Evolutionary conservation across 352 stramenopile genomes (phyloP), one percentile per base, ranked within the genome.

Genomic region (Salisapilia sapeloensis): DNA sequence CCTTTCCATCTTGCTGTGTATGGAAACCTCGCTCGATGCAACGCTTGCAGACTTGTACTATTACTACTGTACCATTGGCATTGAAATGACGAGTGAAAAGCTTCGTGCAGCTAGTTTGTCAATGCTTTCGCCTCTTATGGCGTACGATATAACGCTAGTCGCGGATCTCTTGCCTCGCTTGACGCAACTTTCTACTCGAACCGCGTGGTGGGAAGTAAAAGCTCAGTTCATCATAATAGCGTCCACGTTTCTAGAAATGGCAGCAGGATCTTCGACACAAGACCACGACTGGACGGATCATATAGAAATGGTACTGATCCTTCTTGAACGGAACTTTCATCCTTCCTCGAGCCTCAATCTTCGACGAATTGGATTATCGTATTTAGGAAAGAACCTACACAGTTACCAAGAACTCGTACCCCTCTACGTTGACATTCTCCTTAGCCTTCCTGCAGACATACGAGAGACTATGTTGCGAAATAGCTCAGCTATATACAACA

Each of bases 121-220:
- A 10, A 92, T 92, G 74, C 47, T 92, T 23, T 46, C 60, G 23
- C 53, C 48, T 6, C 63, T 84, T 4, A 0, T 65, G 8, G 14
- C 25, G 4, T 76, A 61, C 35, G 55, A 86, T 7, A 7, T 61
- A 3, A 36, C 46, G 7, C 42, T 82, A 1, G 51, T 79, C 2
- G 17, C 57, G 0, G 63, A 84, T 25, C 23, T 90, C 17, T 34
- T 90, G 26, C 66, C 69, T 12, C 63, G 60, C 4, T 43, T 87
- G 21, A 72, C 60, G 4, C 60, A 64, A 36, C 60, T 81, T n/a
- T 71, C 65, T 17, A 49, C 62, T 11, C 39, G 65, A 16, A 31
- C 59, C 16, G 58, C 65, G 15, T 87, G 76, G 76, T 90, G 77
- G 77, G 77, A 92, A 29, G 71, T 92, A 29, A 86, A 85, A 42